phyloP scores from a whole-genome alignment of 2,329 filamentous ascomycete genomes.

The Phyllosticta citribraziliensis region DNA sequence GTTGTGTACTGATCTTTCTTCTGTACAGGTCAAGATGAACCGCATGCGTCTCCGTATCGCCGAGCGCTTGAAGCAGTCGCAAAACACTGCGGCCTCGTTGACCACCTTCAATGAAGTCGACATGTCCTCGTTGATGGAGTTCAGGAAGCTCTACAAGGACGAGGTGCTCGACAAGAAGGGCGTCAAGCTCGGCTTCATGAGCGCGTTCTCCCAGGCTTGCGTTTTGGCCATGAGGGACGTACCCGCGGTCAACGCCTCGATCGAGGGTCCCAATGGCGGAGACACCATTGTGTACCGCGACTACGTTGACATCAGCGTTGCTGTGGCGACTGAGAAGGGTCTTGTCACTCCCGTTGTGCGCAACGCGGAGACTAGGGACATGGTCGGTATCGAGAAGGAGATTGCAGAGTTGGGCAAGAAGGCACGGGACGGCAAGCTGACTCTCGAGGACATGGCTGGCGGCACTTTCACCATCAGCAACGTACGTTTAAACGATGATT shows the following conservation, averaged over 20 bases:
- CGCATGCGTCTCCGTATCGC: constrained; percentile 96
- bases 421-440: constrained; percentile 92
- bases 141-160: constrained; percentile 95
- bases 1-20: constrained; percentile 2
- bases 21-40: constrained; percentile 90
- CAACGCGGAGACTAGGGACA: constrained; percentile 80
- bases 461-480: constrained; percentile 98
- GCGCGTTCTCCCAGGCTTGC: constrained; percentile 83
- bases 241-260: constrained; percentile 92
- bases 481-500: constrained; percentile 29
- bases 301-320: constrained; percentile 95
- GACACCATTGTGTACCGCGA: constrained; percentile 98
- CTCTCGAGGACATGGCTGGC: constrained; percentile 98
- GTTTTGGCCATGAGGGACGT: constrained; percentile 89
- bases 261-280: constrained; percentile 87
- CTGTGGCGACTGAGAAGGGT: constrained; percentile 94
- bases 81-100: constrained; percentile 93
- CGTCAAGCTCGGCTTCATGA: constrained; percentile 99
- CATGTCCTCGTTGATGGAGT: constrained; percentile 96
- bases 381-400: constrained; percentile 78
- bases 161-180: constrained; percentile 92
- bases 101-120: constrained; percentile 99
- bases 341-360: constrained; percentile 93
- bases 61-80: constrained; percentile 96
- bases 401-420: constrained; percentile 96